phyloP scores from a whole-genome alignment of 2,329 filamentous ascomycete species.

The Ceratocystis cacaofunesta region DNA sequence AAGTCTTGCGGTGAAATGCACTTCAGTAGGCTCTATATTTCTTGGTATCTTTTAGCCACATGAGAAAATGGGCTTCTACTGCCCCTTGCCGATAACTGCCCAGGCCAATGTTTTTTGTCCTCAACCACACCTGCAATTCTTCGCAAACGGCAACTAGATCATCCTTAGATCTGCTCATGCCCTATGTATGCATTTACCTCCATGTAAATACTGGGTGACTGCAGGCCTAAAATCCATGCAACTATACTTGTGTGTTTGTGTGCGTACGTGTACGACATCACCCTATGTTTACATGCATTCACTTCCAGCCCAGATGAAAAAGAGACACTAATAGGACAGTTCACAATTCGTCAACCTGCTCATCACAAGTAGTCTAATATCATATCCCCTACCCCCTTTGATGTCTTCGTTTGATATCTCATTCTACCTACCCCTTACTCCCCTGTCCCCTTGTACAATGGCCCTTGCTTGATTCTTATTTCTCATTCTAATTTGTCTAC shows the following conservation, averaged over 20 bases:
- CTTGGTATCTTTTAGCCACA: not conserved
- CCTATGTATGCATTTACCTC: not conserved
- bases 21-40: not conserved
- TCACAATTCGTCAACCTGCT: not conserved
- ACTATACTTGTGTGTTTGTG: not conserved
- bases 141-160: not conserved
- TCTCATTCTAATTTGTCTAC: not conserved
- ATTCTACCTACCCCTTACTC: not conserved
- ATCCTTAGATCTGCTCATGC: not conserved
- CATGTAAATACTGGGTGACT: not conserved
- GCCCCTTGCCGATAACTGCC: too few species aligned
- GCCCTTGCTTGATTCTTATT: conserved; percentile 2
- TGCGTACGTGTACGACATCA: not conserved
- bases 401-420: not conserved
- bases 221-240: not conserved
- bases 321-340: too few species aligned
- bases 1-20: not conserved
- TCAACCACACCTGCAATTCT: not conserved
- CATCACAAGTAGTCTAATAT: not conserved
- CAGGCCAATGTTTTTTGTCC: not conserved
- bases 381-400: not conserved
- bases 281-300: not conserved
- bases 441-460: not conserved
- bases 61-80: not conserved
- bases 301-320: not conserved